Evolutionary conservation across 2,329 filamentous ascomycete genomes (phyloP).

Genomic region (Lecanosticta acicola): DNA sequence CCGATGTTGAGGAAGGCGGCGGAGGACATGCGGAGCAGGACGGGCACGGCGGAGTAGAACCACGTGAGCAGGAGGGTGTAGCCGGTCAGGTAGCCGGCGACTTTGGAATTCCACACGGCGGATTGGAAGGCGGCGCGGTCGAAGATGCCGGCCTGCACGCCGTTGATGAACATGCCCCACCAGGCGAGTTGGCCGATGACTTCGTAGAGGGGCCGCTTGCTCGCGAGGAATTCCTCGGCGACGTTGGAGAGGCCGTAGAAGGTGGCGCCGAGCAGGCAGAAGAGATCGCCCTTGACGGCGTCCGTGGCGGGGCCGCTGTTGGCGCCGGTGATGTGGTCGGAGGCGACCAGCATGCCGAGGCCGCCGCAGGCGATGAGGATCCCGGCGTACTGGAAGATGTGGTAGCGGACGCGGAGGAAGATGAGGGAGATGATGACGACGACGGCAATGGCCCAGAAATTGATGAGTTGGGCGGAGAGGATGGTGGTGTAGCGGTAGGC

Average conservation of each 20-base stretch:
- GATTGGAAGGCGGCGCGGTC: slow-evolving; percentile 65
- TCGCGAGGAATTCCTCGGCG: slow-evolving; percentile 90
- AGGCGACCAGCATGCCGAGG: slow-evolving; percentile 78
- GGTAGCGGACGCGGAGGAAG: slow-evolving; percentile 83
- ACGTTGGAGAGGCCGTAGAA: slow-evolving; percentile 90
- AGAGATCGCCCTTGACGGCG: slow-evolving; percentile 84
- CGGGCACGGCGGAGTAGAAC: slow-evolving; percentile 83
- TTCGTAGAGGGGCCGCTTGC: slow-evolving; percentile 80
- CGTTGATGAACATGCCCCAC: slow-evolving; percentile 87
- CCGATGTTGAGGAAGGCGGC: slow-evolving; percentile 97
- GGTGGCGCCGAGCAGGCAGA: slow-evolving; percentile 80
- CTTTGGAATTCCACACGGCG: slow-evolving; percentile 41
- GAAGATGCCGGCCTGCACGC: slow-evolving; percentile 84
- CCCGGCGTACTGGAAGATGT: slow-evolving; percentile 73
- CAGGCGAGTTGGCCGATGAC: slow-evolving; percentile 86
- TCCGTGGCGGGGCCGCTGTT: slow-evolving; percentile 65
- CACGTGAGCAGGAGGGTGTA: slow-evolving; percentile 77
- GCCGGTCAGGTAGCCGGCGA: slow-evolving; percentile 79
- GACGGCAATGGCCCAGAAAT: slow-evolving; percentile 96
- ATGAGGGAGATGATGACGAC: slow-evolving; percentile 81
- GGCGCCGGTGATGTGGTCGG: slow-evolving; percentile 74
- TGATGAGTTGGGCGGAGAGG: slow-evolving; percentile 87
- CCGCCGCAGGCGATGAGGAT: slow-evolving; percentile 89
- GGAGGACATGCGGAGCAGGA: slow-evolving; percentile 81
- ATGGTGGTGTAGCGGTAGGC: slow-evolving; percentile 92